Percentiles rank a stretch among this genome's conserved stretches.
These are phyloP conservation scores for Rachicladosporium sp. DNA, from an alignment of 2,329 filamentous ascomycete genomes.

Conservation along the genomic window DNA sequence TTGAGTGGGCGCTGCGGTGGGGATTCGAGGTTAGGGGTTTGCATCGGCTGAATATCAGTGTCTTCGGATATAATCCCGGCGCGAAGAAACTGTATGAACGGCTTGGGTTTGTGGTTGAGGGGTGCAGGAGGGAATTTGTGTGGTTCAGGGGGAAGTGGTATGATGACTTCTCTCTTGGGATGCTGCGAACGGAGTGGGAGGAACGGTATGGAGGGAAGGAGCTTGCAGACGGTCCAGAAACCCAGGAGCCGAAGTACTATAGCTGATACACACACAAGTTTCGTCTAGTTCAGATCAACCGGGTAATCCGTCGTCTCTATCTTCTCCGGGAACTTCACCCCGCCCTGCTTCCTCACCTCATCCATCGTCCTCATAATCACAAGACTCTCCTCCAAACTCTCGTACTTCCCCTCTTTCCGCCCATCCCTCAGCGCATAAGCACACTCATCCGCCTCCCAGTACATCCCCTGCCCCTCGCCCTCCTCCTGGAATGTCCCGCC, in stretches of 20 bases:
- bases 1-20: not conserved
- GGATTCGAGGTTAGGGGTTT: not conserved
- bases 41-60: not conserved
- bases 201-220: not conserved
- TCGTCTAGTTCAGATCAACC: constrained; percentile 26
- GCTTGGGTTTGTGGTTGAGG: not conserved
- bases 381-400: constrained; percentile 66
- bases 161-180: not conserved
- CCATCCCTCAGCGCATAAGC: constrained; percentile 65
- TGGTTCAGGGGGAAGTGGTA: not conserved
- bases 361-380: constrained; percentile 77
- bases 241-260: no score
- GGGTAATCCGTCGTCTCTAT: constrained; percentile 51
- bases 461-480: constrained; percentile 66
- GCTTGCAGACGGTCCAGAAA: not conserved
- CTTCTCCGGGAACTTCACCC: constrained; percentile 50
- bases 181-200: not conserved
- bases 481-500: constrained; percentile 34
- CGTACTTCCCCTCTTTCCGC: constrained; percentile 57
- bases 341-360: constrained; percentile 51
- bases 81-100: not conserved
- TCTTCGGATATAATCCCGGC: not conserved
- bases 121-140: not conserved
- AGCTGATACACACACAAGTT: no score
- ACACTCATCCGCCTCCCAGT: constrained; percentile 75